Base-by-base conservation (phyloP, 2,329 filamentous ascomycete genomes). In the Xylaria sp. region DNA sequence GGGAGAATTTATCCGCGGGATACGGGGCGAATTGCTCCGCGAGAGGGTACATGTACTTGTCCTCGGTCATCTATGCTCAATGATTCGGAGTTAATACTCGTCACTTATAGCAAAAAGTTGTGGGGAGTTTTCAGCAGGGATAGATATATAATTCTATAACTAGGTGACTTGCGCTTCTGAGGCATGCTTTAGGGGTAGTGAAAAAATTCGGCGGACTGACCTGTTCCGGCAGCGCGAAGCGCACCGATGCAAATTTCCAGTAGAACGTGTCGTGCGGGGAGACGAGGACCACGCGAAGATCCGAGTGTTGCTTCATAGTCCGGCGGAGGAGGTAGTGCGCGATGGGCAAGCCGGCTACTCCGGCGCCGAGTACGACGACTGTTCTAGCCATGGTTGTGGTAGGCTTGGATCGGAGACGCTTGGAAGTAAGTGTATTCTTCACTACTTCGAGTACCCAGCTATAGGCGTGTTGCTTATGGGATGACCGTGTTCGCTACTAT, bases 291-390 rank as follows among this genome's bases (percentile, higher is more conserved):
- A 86, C 78, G 69, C 80, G 84, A 67, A 84, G 78, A 67, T 82
- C 80, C 8, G 80, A 74, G 39, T 79, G 76, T 55, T 80, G 56
- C 1, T 36, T 49, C 2, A 83, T 77, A 0, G 78, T 79, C 71
- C 82, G 81, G 64, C 83, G 82, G 75, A 87, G 81, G 36, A 86
- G 82, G 74, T 86, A 83, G 75, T 87, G 86, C 57, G 86, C 82
- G 43, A 85, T 72, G 20, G 83, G 82, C 56, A 86, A 73, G 68
- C 85, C 85, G 48, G 82, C 79, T 49, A 81, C 75, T 75, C 84
- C 83, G 41, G 83, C 84, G 41, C 86, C 86, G 4, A 88, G 80
- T 60, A 88, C 78, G 49, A 88, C 82, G 60, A 88, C 80, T 39
- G 81, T 83, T 68, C 73, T 76, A 2, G 75, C 68, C 73, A 76